Conservation (phyloP, 306 rosid genomes). For the Erythrophleum fordii region DNA sequence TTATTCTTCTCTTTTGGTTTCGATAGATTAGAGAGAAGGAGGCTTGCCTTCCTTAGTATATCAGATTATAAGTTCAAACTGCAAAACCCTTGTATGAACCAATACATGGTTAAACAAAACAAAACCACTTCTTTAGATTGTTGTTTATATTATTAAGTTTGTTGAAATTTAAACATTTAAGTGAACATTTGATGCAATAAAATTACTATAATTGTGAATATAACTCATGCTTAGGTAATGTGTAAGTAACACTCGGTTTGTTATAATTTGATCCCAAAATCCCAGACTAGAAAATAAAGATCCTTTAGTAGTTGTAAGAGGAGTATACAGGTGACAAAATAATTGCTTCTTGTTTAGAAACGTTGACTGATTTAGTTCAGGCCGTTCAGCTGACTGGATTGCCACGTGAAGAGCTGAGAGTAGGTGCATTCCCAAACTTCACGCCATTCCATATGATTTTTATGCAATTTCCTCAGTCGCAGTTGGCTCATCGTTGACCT, state of each 20-base stretch:
- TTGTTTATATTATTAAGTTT: too few species aligned
- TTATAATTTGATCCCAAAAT: not conserved
- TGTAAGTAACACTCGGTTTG: not conserved
- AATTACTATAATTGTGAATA: too few species aligned
- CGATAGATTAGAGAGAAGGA: too few species aligned
- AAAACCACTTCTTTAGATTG: too few species aligned
- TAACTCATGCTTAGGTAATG: not conserved
- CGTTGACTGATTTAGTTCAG: constrained; percentile 10
- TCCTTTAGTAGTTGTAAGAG: not conserved
- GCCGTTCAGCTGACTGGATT: not conserved
- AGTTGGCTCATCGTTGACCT: constrained; percentile 27
- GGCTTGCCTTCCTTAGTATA: too few species aligned
- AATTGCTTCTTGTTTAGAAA: not conserved
- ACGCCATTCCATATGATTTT: constrained; percentile 31
- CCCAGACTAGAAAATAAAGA: not conserved
- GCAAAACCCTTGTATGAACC: not conserved
- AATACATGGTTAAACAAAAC: too few species aligned
- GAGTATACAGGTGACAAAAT: not conserved
- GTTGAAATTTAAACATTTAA: too few species aligned
- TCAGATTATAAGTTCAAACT: not conserved
- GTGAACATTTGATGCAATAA: too few species aligned
- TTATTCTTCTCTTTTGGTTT: not conserved
- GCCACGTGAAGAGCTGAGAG: constrained; percentile 17
- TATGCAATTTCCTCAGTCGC: not conserved
- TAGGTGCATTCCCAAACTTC: constrained; percentile 26